Evolutionary conservation across 1,284 basidiomycete species (phyloP), one percentile per base, ranked within the genome.

Genomic region (Sanghuangporus weigelae): DNA sequence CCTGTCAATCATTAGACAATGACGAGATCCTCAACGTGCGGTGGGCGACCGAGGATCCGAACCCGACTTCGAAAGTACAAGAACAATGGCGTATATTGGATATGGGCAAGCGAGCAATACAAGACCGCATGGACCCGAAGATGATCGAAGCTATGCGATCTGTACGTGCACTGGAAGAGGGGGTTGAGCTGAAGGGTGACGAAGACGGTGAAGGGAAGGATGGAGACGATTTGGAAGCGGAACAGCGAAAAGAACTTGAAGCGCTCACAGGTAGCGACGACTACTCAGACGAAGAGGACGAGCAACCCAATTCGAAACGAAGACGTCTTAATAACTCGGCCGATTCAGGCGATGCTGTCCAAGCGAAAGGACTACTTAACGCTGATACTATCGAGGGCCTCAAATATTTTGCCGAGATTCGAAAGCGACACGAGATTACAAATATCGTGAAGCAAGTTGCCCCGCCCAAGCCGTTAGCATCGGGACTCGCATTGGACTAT

Each of bases 21-120:
- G 93, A 98, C 74, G 97, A 99, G 75, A 95, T 98, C 68, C 84
- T 99, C 67, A 99, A 99, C 75, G 94, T 98, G 51, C 88, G 95
- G 60, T 98, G 95, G 95, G 95, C 95, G 50, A 97, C 95, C 0
- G 95, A 96, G 73, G 95, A 98, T 73, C 95, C 95, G 1, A 97
- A 98, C 73, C 95, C 95, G 0, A 86, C 86, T 0, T 87, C 89
- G 62, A 95, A 95, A 71, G 85, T 90, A 6, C 84, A 85, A 2
- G 95, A 97, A 76, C 92, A 94, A 72, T 80, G 84, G 19, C 81
- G 94, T 36, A 73, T 98, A 48, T 89, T 93, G 70, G 85, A 90
- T 12, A 81, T 90, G 69, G 95, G 95, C 0, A 85, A 89, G 68
- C 86, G 91, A 66, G 93, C 92, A 1, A 95, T 98, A 67, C 82